phyloP scores from a whole-genome alignment of 768 basidiomycete species.

The Russula earlei region DNA sequence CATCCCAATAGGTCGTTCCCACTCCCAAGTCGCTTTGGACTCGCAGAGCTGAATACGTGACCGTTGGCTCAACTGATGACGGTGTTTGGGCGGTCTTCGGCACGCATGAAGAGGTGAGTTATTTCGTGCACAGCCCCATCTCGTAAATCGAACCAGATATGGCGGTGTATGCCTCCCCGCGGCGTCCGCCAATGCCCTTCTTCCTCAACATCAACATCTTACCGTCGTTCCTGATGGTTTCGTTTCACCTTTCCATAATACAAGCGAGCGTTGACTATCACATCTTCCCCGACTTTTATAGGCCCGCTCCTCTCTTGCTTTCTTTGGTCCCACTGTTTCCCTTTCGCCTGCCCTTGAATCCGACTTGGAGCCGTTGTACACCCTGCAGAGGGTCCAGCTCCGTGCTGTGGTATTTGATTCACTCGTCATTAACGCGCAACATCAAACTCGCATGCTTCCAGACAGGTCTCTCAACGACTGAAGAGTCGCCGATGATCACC shows the following conservation, averaged over 20 bases:
- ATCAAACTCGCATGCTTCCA: neutral
- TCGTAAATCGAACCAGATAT: neutral
- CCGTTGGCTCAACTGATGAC: slow-evolving; percentile 22
- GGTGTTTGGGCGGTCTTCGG: slow-evolving; percentile 49
- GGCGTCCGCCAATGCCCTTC: slow-evolving; percentile 5
- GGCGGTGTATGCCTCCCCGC: neutral
- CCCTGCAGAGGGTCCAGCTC: slow-evolving; percentile 40
- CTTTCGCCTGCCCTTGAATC: slow-evolving; percentile 49
- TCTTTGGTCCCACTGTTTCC: slow-evolving; percentile 37
- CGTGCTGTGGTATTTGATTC: neutral
- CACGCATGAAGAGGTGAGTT: slow-evolving; percentile 52
- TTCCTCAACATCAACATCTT: neutral
- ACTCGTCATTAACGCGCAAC: neutral
- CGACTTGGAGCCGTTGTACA: slow-evolving; percentile 54
- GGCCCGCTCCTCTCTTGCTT: slow-evolving; percentile 47
- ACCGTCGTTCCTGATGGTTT: too few species aligned
- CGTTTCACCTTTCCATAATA: slow-evolving; percentile 9
- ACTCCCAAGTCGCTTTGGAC: slow-evolving; percentile 43
- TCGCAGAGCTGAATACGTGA: slow-evolving; percentile 23
- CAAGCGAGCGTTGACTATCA: slow-evolving; percentile 5
- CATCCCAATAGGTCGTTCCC: slow-evolving; percentile 2
- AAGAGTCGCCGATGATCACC: slow-evolving; percentile 2
- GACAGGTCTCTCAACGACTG: neutral
- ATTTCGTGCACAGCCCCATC: slow-evolving; percentile 16
- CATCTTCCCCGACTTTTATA: slow-evolving; percentile 25